Evolutionary conservation across 169 alveolate species (phyloP).

Genomic region (Plasmodium cynomolgi): DNA sequence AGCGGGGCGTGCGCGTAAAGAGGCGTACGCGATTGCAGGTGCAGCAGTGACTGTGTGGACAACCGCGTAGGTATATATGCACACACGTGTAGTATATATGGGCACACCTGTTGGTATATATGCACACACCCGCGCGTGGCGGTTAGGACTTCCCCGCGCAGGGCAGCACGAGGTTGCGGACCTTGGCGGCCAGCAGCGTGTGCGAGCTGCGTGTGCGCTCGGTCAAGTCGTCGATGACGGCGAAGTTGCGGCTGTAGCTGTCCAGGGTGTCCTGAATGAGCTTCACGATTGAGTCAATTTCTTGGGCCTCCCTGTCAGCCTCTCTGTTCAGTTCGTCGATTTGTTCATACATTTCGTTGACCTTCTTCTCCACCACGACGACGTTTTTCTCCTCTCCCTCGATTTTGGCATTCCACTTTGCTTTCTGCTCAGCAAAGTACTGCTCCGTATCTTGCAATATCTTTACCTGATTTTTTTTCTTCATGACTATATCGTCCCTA

Average conservation of each 20-base stretch:
- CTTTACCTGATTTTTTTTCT: slow-evolving; percentile 21
- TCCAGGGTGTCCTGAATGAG: slow-evolving; percentile 43
- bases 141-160: not conserved
- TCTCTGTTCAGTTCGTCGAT: slow-evolving; percentile 17
- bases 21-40: too few species aligned
- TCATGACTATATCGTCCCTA: slow-evolving; percentile 17
- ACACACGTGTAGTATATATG: too few species aligned
- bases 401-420: slow-evolving; percentile 56
- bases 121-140: not conserved
- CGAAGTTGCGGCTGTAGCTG: slow-evolving; percentile 19
- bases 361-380: slow-evolving; percentile 19
- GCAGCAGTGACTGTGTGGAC: too few species aligned
- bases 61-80: too few species aligned
- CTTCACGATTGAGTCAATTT: slow-evolving; percentile 58
- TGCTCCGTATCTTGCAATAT: slow-evolving; percentile 40
- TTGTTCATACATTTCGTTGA: slow-evolving; percentile 30
- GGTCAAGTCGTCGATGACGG: slow-evolving; percentile 19
- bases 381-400: slow-evolving; percentile 45
- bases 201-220: slow-evolving; percentile 51
- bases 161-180: slow-evolving; percentile 7
- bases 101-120: too few species aligned
- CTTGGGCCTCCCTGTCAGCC: slow-evolving; percentile 29
- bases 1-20: not conserved
- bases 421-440: slow-evolving; percentile 17
- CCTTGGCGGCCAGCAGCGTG: not conserved